Evolutionary conservation across 2,329 filamentous ascomycete genomes (phyloP), one percentile per base, ranked within the genome.

Genomic region (Colletotrichum sp.): DNA sequence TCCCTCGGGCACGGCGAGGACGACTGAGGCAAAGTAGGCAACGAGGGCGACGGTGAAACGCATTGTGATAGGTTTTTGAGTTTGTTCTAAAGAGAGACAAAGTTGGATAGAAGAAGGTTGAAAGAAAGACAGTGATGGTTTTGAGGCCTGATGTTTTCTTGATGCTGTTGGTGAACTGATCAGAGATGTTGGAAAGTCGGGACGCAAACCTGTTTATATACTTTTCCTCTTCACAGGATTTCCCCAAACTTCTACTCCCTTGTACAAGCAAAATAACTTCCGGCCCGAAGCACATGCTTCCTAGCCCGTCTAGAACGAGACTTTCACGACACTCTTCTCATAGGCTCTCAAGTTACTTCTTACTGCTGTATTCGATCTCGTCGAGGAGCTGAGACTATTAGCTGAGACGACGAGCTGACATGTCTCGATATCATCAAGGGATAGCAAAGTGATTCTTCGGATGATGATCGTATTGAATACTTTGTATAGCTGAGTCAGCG

Each of bases 231-330:
- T 52, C n/a, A 13, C 0, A 52, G 1, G 12, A 52, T 22, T 13
- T 13, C 0, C 10, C n/a, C 1, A 52, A 10, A 13, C 43, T 8
- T 52, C 2, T 22, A 13, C n/a, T 22, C 2, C 1, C 10, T 1
- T 22, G 3, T 13, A 8, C n/a, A 52, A 25, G n/a, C 43, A 5
- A 52, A 52, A 25, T 0, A 6, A 1, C 43, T 52, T 52, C 6
- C 43, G 8, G 18, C 8, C 3, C 3, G 1, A 22, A 13, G 4
- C 10, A 52, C 3, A 13, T 13, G 6, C n/a, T 52, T 52, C 43
- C 43, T 6, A 52, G n/a, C 0, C 1, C 43, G 0, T 48, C 2
- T 48, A n/a, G 43, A 52, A 52, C 6, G 2, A 12, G 18, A 0
- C 6, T 48, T 3, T 13, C 43, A 2, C 8, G n/a, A n/a, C n/a